Conservation (phyloP, 345 rosid genomes). For the Boechera divaricarpa region DNA sequence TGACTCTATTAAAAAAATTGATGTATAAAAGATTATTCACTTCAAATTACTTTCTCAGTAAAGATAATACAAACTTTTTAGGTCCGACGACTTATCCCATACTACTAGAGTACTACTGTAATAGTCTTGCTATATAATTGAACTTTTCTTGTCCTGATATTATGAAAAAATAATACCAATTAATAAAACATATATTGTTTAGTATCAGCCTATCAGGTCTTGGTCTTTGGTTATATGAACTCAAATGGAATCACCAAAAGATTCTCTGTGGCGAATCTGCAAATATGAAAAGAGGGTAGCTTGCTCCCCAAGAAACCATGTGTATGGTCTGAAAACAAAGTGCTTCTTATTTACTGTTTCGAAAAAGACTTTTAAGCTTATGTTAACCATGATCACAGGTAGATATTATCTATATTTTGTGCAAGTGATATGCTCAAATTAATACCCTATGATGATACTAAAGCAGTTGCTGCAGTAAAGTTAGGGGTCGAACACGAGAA, state of each 20-base stretch:
- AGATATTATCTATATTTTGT: not conserved
- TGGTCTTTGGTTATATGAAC: not conserved
- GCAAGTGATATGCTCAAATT: too few relatives aligned
- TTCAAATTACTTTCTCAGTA: too few relatives aligned
- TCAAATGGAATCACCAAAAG: slow-evolving; percentile 1
- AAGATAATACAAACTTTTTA: too few relatives aligned
- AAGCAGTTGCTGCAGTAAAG: too few relatives aligned
- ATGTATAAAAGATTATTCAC: too few relatives aligned
- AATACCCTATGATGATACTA: too few relatives aligned
- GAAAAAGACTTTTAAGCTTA: too few relatives aligned
- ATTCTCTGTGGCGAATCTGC: slow-evolving; percentile 19
- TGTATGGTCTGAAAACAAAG: slow-evolving; percentile 15
- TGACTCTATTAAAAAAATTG: too few relatives aligned
- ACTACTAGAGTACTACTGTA: not conserved
- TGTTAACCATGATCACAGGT: not conserved
- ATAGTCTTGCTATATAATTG: not conserved
- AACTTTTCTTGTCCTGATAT: not conserved
- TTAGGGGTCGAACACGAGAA: too few relatives aligned
- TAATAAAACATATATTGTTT: not conserved
- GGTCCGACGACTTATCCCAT: not conserved
- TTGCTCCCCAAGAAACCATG: slow-evolving; percentile 16
- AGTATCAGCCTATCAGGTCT: too few relatives aligned
- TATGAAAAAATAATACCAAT: not conserved
- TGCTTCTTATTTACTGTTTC: not conserved
- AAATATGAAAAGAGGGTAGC: slow-evolving; percentile 5